These are phyloP conservation scores for Russula griseocarnosa DNA, from an alignment of 768 basidiomycete species.

Conservation along the genomic window DNA sequence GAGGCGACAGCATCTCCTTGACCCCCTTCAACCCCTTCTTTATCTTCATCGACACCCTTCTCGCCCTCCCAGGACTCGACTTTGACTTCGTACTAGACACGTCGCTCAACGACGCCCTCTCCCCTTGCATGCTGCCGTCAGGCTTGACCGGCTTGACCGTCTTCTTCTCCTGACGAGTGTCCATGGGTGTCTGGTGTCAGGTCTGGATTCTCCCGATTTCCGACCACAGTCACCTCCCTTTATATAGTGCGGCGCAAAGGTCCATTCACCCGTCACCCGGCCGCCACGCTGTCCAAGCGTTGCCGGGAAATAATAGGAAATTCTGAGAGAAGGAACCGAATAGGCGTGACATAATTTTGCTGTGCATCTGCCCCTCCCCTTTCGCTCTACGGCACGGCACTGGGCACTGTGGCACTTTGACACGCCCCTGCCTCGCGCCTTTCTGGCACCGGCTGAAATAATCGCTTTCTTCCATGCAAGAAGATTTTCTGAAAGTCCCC, in stretches of 20 bases:
- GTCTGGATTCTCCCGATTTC: not conserved
- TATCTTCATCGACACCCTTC: slow-evolving; percentile 29
- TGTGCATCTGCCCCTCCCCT: slow-evolving; percentile 3
- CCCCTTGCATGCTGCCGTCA: not conserved
- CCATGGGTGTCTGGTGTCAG: not conserved
- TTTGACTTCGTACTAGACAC: not conserved
- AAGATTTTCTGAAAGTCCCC: not conserved
- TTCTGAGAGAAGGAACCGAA: not conserved
- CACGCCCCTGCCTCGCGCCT: slow-evolving; percentile 12
- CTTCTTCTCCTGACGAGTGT: not conserved
- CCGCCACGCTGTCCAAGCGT: slow-evolving; percentile 20
- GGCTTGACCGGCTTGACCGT: not conserved
- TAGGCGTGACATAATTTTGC: slow-evolving; percentile 15
- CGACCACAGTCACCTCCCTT: not conserved
- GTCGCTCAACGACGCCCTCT: slow-evolving; percentile 12
- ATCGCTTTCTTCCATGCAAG: not conserved
- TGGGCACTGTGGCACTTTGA: too few relatives aligned
- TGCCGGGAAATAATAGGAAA: slow-evolving; percentile 5
- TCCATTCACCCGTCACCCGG: slow-evolving; percentile 11
- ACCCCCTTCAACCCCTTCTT: slow-evolving; percentile 29
- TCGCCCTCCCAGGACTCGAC: slow-evolving; percentile 19
- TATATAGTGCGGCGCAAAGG: not conserved
- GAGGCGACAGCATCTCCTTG: slow-evolving; percentile 24
- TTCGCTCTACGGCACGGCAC: too few relatives aligned
- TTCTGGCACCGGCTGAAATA: not conserved